Evolutionary conservation across 768 basidiomycete species (phyloP).

Genomic region (Boletus pseudo-olivaceus): DNA sequence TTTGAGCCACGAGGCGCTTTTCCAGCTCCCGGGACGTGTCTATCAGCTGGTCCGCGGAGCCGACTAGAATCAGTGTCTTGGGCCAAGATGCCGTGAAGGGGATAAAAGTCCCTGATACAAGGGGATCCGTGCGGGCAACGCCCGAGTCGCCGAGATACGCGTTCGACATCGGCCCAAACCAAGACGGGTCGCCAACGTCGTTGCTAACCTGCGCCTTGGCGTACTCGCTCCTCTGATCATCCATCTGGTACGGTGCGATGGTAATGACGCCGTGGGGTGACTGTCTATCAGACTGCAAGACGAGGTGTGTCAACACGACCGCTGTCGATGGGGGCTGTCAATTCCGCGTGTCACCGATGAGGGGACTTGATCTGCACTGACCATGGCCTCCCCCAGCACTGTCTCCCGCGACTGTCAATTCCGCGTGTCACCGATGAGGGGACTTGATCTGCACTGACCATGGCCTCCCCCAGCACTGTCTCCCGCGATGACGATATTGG

Average conservation of each 20-base stretch:
- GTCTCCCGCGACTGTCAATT: slow-evolving; percentile 14
- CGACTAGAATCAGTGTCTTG: slow-evolving; percentile 21
- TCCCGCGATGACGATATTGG: slow-evolving; percentile 21
- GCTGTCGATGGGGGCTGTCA: slow-evolving; percentile 8
- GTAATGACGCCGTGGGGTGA: slow-evolving; percentile 55
- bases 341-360: too few species aligned
- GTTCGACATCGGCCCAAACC: neutral
- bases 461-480: slow-evolving; percentile 27
- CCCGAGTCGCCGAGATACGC: slow-evolving; percentile 15
- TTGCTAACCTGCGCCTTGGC: neutral
- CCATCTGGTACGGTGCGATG: slow-evolving; percentile 42
- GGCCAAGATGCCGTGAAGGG: slow-evolving; percentile 19
- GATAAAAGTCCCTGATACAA: slow-evolving; percentile 15
- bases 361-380: neutral
- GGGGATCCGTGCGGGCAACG: slow-evolving; percentile 11
- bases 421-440: too few species aligned
- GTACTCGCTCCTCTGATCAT: neutral
- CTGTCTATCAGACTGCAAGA: slow-evolving; percentile 49
- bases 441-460: slow-evolving; percentile 10
- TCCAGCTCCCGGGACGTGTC: slow-evolving; percentile 10
- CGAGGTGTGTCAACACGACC: slow-evolving; percentile 25
- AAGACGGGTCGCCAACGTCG: neutral
- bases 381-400: slow-evolving; percentile 27
- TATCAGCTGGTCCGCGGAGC: slow-evolving; percentile 13
- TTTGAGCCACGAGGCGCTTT: neutral